Percentiles rank a stretch among this genome's conserved stretches.
Evolutionary conservation across 306 rosid species (phyloP).

Genomic region (Cucumis melo): DNA sequence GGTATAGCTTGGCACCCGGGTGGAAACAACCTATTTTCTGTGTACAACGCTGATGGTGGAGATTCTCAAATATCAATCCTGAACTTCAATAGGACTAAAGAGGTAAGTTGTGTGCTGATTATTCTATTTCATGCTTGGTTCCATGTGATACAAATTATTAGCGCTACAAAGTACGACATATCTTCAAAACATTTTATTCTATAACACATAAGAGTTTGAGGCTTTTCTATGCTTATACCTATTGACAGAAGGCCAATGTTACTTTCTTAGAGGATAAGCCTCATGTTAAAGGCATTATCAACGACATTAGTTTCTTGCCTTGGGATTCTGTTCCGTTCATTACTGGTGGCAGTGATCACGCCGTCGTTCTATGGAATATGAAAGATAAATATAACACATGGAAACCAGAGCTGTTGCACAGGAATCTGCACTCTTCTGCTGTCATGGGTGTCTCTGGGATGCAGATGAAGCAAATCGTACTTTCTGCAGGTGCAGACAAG

Average conservation of each 20-base stretch:
- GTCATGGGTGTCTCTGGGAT: slow-evolving; percentile 97
- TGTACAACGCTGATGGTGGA: slow-evolving; percentile 72
- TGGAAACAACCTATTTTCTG: slow-evolving; percentile 56
- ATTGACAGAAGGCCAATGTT: slow-evolving; percentile 52
- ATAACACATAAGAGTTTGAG: not conserved
- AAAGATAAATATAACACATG: slow-evolving; percentile 41
- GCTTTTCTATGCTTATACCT: not conserved
- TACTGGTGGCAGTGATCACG: slow-evolving; percentile 94
- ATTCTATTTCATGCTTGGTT: not conserved
- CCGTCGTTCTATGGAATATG: slow-evolving; percentile 72
- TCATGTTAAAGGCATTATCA: slow-evolving; percentile 79
- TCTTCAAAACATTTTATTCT: not conserved
- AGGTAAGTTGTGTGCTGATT: slow-evolving; percentile 30
- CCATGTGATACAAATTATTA: not conserved
- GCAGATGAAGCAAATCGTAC: slow-evolving; percentile 61
- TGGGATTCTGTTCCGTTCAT: slow-evolving; percentile 64
- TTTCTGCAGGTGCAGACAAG: slow-evolving; percentile 89
- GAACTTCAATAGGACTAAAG: slow-evolving; percentile 41
- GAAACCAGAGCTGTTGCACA: slow-evolving; percentile 81
- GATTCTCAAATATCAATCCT: slow-evolving; percentile 74
- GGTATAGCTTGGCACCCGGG: slow-evolving; percentile 86
- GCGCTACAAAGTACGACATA: not conserved
- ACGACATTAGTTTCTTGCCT: slow-evolving; percentile 62
- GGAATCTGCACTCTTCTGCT: slow-evolving; percentile 73
- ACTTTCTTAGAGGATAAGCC: slow-evolving; percentile 71